phyloP scores from a whole-genome alignment of 768 basidiomycete genomes.

The Gymnopilus dilepis region DNA sequence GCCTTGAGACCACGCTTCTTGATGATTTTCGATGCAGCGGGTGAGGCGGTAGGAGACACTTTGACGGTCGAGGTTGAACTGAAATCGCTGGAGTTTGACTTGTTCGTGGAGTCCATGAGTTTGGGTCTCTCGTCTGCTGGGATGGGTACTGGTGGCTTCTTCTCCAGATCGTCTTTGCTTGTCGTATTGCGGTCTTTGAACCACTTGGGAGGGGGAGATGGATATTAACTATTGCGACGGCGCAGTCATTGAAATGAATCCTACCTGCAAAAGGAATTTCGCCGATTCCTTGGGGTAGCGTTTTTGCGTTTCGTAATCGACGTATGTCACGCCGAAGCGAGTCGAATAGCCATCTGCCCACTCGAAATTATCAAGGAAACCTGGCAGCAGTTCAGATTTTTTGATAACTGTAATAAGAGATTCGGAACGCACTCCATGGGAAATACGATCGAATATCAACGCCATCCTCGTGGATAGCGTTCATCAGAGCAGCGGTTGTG shows the following conservation, averaged over 20 bases:
- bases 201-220: constrained; percentile 35
- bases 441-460: constrained; percentile 69
- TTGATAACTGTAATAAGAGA: not conserved
- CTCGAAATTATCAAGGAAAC: constrained; percentile 75
- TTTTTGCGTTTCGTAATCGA: constrained; percentile 72
- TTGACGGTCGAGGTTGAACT: constrained; percentile 32
- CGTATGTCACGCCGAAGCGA: constrained; percentile 74
- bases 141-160: constrained; percentile 12
- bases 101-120: constrained; percentile 14
- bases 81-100: constrained; percentile 30
- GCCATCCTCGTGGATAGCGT: constrained; percentile 65
- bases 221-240: not conserved
- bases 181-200: constrained; percentile 42
- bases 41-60: constrained; percentile 14
- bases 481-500: constrained; percentile 55
- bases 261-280: constrained; percentile 56
- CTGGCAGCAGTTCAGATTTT: constrained; percentile 34
- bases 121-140: constrained; percentile 14
- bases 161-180: constrained; percentile 19
- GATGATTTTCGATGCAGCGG: constrained; percentile 13
- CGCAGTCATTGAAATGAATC: not conserved
- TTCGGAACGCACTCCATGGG: constrained; percentile 59
- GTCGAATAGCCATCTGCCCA: constrained; percentile 77
- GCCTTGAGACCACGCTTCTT: constrained; percentile 28
- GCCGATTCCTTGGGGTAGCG: constrained; percentile 69